phyloP scores from a whole-genome alignment of 176 grass and related monocot species.

The Poa pratensis region DNA sequence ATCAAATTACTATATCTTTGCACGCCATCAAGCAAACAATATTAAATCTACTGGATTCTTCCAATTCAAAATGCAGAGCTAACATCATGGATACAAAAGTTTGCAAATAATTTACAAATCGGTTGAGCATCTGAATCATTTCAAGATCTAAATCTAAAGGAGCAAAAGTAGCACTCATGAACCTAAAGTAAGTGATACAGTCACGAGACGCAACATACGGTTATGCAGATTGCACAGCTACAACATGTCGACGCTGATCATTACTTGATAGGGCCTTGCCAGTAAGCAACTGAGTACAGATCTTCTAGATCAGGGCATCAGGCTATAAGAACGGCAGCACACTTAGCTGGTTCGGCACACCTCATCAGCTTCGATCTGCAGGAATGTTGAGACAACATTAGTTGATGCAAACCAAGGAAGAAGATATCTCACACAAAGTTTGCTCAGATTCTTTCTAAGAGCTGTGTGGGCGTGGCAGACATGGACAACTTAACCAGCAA shows the following conservation, averaged over 20 bases:
- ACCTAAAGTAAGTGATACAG: constrained; percentile 28
- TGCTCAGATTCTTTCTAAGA: background rate
- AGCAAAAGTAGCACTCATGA: constrained; percentile 14
- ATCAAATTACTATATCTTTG: constrained; percentile 12
- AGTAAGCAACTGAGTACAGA: constrained; percentile 3
- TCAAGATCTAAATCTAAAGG: constrained; percentile 27
- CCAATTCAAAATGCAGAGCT: background rate
- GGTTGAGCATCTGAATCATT: constrained; percentile 11
- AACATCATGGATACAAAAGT: background rate
- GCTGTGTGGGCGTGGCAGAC: background rate
- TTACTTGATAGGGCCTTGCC: background rate
- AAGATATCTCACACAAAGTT: constrained; percentile 10
- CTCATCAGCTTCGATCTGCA: constrained; percentile 26
- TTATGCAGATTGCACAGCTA: background rate
- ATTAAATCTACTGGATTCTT: background rate
- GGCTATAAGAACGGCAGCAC: background rate
- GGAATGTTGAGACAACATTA: background rate
- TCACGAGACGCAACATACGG: background rate
- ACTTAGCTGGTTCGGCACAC: background rate
- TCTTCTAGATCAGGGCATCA: constrained; percentile 4
- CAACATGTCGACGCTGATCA: background rate
- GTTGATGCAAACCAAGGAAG: constrained; percentile 13
- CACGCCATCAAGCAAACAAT: background rate
- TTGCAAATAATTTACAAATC: constrained; percentile 28
- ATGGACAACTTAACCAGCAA: background rate